phyloP scores from a whole-genome alignment of 345 rosid species.

The Stellera chamaejasme region DNA sequence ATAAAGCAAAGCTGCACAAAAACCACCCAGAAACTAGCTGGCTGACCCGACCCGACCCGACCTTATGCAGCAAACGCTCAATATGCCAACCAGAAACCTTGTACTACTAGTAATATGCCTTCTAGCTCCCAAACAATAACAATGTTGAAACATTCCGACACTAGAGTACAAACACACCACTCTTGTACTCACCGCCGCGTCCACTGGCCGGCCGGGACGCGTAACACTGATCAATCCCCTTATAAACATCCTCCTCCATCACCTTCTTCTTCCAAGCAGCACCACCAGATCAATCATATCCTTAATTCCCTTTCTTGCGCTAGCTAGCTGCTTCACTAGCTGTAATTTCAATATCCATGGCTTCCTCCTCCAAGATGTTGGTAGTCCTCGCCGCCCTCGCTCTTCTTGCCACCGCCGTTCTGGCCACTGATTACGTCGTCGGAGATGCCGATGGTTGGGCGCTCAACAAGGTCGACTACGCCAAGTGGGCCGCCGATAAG shows the following conservation, averaged over 20 bases:
- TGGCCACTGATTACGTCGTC: constrained; percentile 25
- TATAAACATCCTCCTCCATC: constrained; percentile 4
- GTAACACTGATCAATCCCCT: background rate
- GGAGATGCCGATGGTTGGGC: constrained; percentile 42
- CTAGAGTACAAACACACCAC: too few species aligned
- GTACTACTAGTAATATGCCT: too few species aligned
- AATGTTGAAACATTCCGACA: too few species aligned
- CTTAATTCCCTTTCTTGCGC: too few species aligned
- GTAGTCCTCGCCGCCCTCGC: constrained; percentile 13
- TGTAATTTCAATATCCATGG: constrained; percentile 21
- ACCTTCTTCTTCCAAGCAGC: background rate
- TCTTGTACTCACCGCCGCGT: too few species aligned
- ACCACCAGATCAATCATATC: too few species aligned
- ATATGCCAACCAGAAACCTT: too few species aligned
- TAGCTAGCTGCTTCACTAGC: background rate
- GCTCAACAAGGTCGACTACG: constrained; percentile 19
- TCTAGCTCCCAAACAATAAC: too few species aligned
- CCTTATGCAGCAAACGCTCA: too few species aligned
- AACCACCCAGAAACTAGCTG: too few species aligned
- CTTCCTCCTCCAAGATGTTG: constrained; percentile 17
- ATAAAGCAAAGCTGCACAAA: too few species aligned
- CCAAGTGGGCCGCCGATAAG: constrained; percentile 25
- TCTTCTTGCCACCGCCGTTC: constrained; percentile 11
- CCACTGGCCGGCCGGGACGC: constrained; percentile 20
- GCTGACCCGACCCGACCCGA: too few species aligned